A percentile compares a stretch with the other conserved stretches of the same genome.
Evolutionary conservation across 2,329 filamentous ascomycete species (phyloP).

Genomic region (Colletotrichum tamarilloi): DNA sequence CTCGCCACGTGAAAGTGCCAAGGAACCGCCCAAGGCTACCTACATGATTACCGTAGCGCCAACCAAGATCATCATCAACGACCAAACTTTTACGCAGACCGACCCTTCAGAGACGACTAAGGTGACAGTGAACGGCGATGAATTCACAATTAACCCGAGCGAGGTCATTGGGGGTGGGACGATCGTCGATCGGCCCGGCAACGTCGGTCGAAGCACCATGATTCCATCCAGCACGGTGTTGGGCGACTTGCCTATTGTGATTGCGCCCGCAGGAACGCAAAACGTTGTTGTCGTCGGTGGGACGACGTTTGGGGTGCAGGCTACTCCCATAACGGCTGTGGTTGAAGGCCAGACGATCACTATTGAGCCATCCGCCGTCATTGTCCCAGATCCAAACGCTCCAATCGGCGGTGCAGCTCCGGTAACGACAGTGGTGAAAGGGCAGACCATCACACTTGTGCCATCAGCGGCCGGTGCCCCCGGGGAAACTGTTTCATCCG

Average conservation of each 20-base stretch:
- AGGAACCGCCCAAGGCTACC: slow-evolving; percentile 16
- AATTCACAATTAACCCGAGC: slow-evolving; percentile 61
- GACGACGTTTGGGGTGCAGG: slow-evolving; percentile 54
- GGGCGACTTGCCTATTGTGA: slow-evolving; percentile 52
- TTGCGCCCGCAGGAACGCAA: slow-evolving; percentile 46
- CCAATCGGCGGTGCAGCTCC: slow-evolving; percentile 45
- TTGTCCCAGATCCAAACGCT: slow-evolving; percentile 47
- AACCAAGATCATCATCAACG: slow-evolving; percentile 59
- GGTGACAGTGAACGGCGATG: slow-evolving; percentile 53
- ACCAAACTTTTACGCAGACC: slow-evolving; percentile 55
- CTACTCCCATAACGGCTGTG: slow-evolving; percentile 48
- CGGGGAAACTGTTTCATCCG: background rate
- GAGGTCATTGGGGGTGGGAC: slow-evolving; percentile 57
- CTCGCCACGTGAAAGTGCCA: slow-evolving; percentile 15
- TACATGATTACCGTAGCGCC: slow-evolving; percentile 58
- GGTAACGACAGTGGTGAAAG: slow-evolving; percentile 51
- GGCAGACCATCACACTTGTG: background rate
- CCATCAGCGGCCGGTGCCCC: background rate
- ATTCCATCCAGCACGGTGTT: slow-evolving; percentile 50
- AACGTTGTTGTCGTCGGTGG: slow-evolving; percentile 55
- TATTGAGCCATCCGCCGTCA: slow-evolving; percentile 48
- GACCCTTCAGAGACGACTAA: slow-evolving; percentile 51
- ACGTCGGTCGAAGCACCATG: slow-evolving; percentile 8
- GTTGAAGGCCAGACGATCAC: slow-evolving; percentile 48
- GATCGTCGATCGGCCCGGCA: slow-evolving; percentile 54